Evolutionary conservation across 805 yeast species (phyloP), one percentile per base, ranked within the genome.

Genomic region (Pichia membranifaciens): DNA sequence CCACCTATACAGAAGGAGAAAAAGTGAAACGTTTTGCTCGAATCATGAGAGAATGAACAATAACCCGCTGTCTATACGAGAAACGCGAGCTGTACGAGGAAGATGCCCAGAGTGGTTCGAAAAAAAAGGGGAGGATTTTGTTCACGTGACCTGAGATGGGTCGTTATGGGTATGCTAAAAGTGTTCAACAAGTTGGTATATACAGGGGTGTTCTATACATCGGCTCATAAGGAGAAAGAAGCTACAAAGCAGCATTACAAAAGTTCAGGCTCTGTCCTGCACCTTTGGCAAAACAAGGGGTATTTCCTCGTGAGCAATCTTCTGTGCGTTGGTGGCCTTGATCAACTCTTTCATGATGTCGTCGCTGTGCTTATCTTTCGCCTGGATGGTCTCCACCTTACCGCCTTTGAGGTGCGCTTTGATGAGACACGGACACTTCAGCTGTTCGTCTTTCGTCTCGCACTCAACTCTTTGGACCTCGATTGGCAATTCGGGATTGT

Each of bases 401-500:
- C 77, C 76, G 51, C 71, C 66, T 13, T 55, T 53, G 41, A 66
- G 69, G 45, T 61, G 59, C 15, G 79, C 64, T 22, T 66, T 70
- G 21, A 81, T 57, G 41, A 68, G 59, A 23, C 78, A 68, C 2
- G 82, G 84, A 51, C 72, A 67, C 35, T 66, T 63, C 15, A 58
- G 57, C 43, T 68, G 66, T 41, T 76, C 76, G 17, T 73, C 75
- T 42, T 66, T 68, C 21, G 67, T 64, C 4, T 50, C 60, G 51
- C 64, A 68, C 39, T 71, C 68, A 38, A 84, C 71, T 54, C 89
- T 71, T 13, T 74, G 68, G 32, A 87, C 82, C 21, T 74, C 71
- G 47, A 87, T 79, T 21, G 78, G 74, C 23, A 85, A 59, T 38
- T 70, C 68, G n/a, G 91, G 90, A 64, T 89, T 89, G 68, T 87